Base-by-base conservation (phyloP, 83 land plant genomes). In the Larix sibirica region DNA sequence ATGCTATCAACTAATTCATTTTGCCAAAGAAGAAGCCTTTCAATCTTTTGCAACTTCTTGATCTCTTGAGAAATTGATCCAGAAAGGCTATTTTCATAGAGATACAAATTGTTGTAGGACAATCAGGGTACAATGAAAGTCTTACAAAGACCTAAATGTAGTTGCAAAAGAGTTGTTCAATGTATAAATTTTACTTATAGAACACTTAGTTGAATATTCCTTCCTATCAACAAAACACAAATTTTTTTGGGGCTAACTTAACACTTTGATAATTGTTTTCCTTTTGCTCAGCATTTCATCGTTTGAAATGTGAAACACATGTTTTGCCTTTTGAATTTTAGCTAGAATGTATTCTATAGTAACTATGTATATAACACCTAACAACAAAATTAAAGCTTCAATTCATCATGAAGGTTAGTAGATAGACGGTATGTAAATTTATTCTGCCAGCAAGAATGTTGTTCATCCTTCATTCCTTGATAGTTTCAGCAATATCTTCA, bases 391-490 rank as follows among this genome's bases (percentile, higher is more conserved):
- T 6, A 33, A 68, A 33, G 4, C 38, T 68, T 68, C 6, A 1
- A 20, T 71, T 42, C 4, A 42, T 71, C 54, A 42, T 6, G n/a
- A 40, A 40, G 18, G 33, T 69, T 66, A 8, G 31, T 4, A 60
- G 23, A 69, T 0, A 73, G 40, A 16, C 16, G 2, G 26, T 83
- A 96, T 98, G 28, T 28, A 28, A 28, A 95, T 98, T 86, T 14
- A 98, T 98, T 79, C 99, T 76, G 24, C 89, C 96, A 44, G 97
- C 96, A 47, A 98, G 90, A 88, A 93, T 87, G 85, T 93, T 91
- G 80, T 96, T 92, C 99, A 98, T 96, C 74, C 99, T 98, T 66
- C 99, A 77, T 79, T 92, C 96, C 83, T 85, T 90, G 44, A 98
- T 98, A 58, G 95, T 80, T 0, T 91, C 82, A 12, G 98, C 92